Percentiles rank a stretch among this genome's conserved stretches.
Conservation (phyloP, 2,329 filamentous ascomycete genomes). For the Pseudophaeomoniella oleicola region DNA sequence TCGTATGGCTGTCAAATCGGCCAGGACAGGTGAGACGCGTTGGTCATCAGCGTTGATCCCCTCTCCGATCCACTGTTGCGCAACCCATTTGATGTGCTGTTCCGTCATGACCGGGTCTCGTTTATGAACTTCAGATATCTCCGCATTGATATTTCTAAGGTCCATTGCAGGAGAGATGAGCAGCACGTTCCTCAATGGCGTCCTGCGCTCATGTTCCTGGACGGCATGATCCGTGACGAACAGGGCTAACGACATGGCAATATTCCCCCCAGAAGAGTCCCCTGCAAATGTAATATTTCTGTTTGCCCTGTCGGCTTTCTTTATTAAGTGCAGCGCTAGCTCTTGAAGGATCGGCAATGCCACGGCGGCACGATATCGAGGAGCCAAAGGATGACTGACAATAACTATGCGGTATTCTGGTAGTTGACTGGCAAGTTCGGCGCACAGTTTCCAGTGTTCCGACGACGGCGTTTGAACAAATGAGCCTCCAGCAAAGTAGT, state of each 20-base stretch:
- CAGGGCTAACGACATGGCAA: conserved; percentile 23
- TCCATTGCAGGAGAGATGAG: conserved; percentile 36
- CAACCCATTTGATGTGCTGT: conserved; percentile 25
- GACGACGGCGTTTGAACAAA: conserved; percentile 37
- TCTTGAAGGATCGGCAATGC: conserved; percentile 33
- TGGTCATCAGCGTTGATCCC: conserved; percentile 20
- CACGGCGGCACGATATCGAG: conserved; percentile 33
- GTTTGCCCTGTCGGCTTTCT: conserved; percentile 18
- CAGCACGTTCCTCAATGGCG: conserved; percentile 17
- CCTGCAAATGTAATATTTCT: conserved; percentile 36
- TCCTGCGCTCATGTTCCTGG: neutral
- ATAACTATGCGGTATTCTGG: conserved; percentile 28
- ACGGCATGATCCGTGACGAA: neutral
- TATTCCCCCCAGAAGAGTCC: conserved; percentile 42
- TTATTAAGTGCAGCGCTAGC: conserved; percentile 29
- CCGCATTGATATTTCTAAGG: conserved; percentile 29
- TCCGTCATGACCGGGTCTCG: conserved; percentile 32
- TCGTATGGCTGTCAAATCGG: conserved; percentile 24
- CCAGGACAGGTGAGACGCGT: conserved; percentile 33
- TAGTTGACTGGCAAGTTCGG: conserved; percentile 29
- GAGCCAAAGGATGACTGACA: conserved; percentile 40
- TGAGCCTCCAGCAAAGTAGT: conserved; percentile 43
- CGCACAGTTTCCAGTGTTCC: conserved; percentile 38
- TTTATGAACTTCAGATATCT: conserved; percentile 24
- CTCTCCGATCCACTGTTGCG: conserved; percentile 22